phyloP scores from a whole-genome alignment of 108 stramenopile genomes.

The Cylindrotheca fusiformis region DNA sequence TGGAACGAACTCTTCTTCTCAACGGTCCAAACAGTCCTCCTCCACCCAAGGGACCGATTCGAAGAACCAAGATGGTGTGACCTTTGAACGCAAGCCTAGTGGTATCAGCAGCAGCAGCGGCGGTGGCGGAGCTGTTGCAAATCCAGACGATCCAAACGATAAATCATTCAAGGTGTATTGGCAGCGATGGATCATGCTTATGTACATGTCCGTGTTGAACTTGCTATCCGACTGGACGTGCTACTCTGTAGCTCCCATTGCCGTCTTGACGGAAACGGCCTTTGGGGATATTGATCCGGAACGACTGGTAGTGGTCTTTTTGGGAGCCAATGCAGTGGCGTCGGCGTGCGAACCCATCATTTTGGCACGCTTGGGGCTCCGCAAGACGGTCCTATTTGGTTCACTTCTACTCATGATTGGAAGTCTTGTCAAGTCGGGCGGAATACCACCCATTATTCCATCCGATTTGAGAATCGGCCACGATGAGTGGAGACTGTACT shows the following conservation, averaged over 20 bases:
- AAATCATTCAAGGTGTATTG: conserved; percentile 61
- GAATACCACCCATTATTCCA: conserved; percentile 43
- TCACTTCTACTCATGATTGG: conserved; percentile 76
- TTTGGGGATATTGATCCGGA: conserved; percentile 87
- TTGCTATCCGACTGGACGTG: conserved; percentile 86
- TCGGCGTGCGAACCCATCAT: conserved; percentile 81
- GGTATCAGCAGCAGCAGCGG: neutral
- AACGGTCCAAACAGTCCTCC: neutral
- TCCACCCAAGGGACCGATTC: neutral
- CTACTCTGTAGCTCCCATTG: conserved; percentile 82
- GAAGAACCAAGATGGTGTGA: neutral
- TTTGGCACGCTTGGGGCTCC: conserved; percentile 70
- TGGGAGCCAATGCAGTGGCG: conserved; percentile 76
- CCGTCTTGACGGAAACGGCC: conserved; percentile 58
- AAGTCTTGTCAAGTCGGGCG: conserved; percentile 79
- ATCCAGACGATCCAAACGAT: neutral
- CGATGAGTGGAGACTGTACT: conserved; percentile 69
- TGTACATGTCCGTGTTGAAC: conserved; percentile 77
- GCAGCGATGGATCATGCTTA: conserved; percentile 78
- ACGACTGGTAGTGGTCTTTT: conserved; percentile 73
- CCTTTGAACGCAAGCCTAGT: neutral
- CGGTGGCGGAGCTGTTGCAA: neutral
- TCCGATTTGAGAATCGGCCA: conserved; percentile 39
- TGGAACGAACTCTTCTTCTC: neutral
- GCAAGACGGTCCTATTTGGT: conserved; percentile 77